Evolutionary conservation across 192 early-diverging fungal genomes (phyloP), one percentile per base, ranked within the genome.

Genomic region (Thoreauomyces humboldtii): DNA sequence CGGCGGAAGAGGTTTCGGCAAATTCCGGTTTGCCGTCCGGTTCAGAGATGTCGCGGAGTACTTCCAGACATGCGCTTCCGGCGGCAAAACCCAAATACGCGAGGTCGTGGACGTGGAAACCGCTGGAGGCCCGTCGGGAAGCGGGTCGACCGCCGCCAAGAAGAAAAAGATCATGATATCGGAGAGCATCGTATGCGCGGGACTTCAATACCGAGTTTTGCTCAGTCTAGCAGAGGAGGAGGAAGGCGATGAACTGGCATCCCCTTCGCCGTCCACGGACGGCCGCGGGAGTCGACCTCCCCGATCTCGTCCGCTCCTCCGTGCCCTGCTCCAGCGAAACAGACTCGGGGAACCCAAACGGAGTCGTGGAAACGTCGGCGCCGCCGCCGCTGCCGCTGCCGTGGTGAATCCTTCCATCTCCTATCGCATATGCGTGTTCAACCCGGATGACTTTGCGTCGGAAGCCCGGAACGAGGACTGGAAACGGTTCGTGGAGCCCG

Each of bases 171-270:
- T 73, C 27, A 57, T 73, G 71, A 31, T 17, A 12, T 71, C 71
- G 2, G 59, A 61, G 24, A 19, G 55, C 11, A 62, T 76, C 22
- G 64, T 72, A 25, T 80, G 74, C 48, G 74, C 74, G 12, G 72
- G 72, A 2, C 29, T 70, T 4, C 71, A 76, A 33, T 80, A 75
- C 65, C 59, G 78, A 5, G 59, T 80, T 7, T 54, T 76, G 56
- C 38, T 80, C 0, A 44, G 53, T 19, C 28, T 67, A 9, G 66
- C 38, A 7, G 19, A 21, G 1, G 58, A 63, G 0, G 63, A 67
- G 36, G 62, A 59, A 1, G 41, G 34, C 9, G 69, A 67, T 9
- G 19, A 47, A n/a, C n/a, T n/a, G n/a, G n/a, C n/a, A n/a, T n/a
- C n/a, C n/a, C n/a, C n/a, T n/a, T n/a, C n/a, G n/a, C n/a, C n/a